Conservation (phyloP, 805 yeast genomes). For the Yarrowia deformans region DNA sequence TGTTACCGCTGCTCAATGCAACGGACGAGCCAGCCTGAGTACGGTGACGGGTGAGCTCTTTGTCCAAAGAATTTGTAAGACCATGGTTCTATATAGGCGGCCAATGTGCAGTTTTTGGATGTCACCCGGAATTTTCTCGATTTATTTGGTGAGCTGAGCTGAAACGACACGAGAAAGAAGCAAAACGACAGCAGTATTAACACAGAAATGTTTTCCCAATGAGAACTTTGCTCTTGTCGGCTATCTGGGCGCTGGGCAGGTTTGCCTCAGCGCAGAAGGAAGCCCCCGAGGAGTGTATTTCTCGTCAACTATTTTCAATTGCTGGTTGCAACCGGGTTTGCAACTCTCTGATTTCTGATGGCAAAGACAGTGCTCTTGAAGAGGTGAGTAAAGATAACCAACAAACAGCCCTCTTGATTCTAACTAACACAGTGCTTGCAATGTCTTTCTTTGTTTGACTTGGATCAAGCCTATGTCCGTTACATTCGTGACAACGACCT, state of each 20-base stretch:
- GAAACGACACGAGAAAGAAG: neutral
- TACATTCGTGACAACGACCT: slow-evolving; percentile 11
- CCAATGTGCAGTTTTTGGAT: neutral
- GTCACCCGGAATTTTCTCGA: slow-evolving; percentile 12
- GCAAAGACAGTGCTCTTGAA: neutral
- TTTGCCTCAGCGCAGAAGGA: neutral
- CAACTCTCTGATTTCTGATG: neutral
- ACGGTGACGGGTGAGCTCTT: neutral
- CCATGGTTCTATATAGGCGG: neutral
- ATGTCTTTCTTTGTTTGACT: slow-evolving; percentile 13
- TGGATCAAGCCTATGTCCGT: neutral
- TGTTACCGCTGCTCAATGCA: neutral
- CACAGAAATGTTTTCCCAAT: slow-evolving; percentile 12
- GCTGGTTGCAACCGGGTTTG: slow-evolving; percentile 1
- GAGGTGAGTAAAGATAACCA: neutral
- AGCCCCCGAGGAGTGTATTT: slow-evolving; percentile 10
- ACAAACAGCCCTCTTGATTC: too few species aligned
- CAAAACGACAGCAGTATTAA: neutral
- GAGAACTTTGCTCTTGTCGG: slow-evolving; percentile 17
- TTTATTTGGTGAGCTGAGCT: neutral
- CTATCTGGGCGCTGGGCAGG: slow-evolving; percentile 6
- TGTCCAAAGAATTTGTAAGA: neutral
- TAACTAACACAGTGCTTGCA: slow-evolving; percentile 24
- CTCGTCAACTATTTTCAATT: slow-evolving; percentile 1
- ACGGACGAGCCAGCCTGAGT: neutral